Percentiles rank a stretch among this genome's conserved stretches.
Evolutionary conservation across 305 asterid species (phyloP).

Genomic region (Fraxinus latifolia): DNA sequence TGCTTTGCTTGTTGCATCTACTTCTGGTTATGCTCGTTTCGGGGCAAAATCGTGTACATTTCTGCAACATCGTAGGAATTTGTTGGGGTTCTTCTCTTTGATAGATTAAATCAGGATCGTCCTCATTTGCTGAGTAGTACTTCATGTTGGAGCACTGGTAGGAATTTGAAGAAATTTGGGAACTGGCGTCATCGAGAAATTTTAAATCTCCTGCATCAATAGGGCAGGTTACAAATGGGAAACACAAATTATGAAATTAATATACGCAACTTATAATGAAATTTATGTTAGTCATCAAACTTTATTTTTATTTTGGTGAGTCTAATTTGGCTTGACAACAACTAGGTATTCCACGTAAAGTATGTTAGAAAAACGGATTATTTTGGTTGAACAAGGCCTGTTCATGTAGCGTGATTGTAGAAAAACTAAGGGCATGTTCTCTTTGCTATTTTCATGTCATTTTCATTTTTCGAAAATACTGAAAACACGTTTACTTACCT

Average conservation of each 20-base stretch:
- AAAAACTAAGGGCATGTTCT: no score
- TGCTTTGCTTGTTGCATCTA: conserved; percentile 14
- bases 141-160: conserved; percentile 34
- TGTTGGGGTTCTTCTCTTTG: conserved; percentile 23
- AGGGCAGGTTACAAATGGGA: not conserved
- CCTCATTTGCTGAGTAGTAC: conserved; percentile 28
- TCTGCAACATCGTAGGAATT: conserved; percentile 22
- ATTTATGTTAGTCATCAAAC: not conserved
- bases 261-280: not conserved
- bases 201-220: conserved; percentile 41
- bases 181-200: conserved; percentile 49
- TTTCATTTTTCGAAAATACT: no score
- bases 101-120: not conserved
- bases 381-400: no score
- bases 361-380: not conserved
- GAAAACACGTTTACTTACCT: no score
- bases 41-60: conserved; percentile 58
- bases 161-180: conserved; percentile 50
- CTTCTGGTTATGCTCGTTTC: conserved; percentile 27
- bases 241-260: not conserved
- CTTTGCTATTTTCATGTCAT: no score
- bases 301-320: no score
- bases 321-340: not conserved
- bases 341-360: not conserved
- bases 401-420: no score